Evolutionary conservation across 1,284 basidiomycete species (phyloP).

Genomic region (Rhizopogon parksii): DNA sequence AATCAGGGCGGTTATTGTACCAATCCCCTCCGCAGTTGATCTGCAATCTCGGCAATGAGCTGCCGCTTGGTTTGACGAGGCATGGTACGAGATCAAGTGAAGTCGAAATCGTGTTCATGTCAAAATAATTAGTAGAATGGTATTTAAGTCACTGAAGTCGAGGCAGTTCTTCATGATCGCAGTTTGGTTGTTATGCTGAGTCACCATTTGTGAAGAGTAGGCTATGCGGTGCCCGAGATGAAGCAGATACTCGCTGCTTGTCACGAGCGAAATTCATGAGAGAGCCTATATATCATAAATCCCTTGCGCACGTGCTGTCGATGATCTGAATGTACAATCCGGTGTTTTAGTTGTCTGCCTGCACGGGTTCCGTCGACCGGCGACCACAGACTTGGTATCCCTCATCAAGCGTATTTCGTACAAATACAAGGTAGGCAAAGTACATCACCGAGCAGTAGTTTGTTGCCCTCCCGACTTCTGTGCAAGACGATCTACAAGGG

Average conservation of each 20-base stretch:
- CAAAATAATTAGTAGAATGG: background rate
- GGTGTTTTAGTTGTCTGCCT: background rate
- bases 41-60: background rate
- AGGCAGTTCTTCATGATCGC: background rate
- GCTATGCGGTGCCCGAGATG: too few relatives aligned
- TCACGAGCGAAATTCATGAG: too few relatives aligned
- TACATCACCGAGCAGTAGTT: conserved; percentile 1
- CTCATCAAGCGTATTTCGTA: background rate
- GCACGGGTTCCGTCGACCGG: background rate
- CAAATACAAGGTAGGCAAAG: background rate
- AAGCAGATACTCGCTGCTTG: too few relatives aligned
- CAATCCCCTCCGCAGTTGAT: background rate
- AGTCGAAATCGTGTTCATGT: background rate
- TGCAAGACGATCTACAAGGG: conserved; percentile 51
- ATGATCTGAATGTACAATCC: background rate
- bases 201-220: too few relatives aligned
- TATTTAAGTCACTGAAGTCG: too few relatives aligned
- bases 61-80: background rate
- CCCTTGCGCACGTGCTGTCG: too few relatives aligned
- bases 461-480: conserved; percentile 40
- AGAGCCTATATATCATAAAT: too few relatives aligned
- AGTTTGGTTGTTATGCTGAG: background rate
- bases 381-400: background rate
- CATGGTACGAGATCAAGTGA: background rate
- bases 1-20: background rate